Conservation (phyloP, 768 basidiomycete species). For the Udeniomyces megalosporus region DNA sequence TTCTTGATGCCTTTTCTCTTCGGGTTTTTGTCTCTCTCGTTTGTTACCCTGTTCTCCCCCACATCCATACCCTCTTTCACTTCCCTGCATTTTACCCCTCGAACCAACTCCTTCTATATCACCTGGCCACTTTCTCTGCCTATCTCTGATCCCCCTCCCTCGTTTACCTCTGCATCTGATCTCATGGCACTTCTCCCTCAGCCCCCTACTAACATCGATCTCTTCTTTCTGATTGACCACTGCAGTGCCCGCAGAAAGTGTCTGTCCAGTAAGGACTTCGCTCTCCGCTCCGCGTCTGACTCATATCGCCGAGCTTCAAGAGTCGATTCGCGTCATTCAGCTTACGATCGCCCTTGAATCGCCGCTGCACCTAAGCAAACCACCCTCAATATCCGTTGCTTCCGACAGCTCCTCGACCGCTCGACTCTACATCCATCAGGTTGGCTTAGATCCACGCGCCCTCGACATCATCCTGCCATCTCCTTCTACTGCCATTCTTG, state of each 20-base stretch:
- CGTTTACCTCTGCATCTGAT: background rate
- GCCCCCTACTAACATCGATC: background rate
- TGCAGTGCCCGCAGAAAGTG: background rate
- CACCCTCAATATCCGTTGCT: constrained; percentile 31
- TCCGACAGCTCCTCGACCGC: constrained; percentile 32
- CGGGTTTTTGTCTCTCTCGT: background rate
- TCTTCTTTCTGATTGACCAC: background rate
- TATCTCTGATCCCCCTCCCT: background rate
- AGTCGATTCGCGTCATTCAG: constrained; percentile 62
- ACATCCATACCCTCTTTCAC: background rate
- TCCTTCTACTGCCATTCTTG: constrained; percentile 37
- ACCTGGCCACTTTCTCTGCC: background rate
- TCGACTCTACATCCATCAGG: background rate
- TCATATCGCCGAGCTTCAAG: constrained; percentile 57
- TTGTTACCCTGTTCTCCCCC: background rate
- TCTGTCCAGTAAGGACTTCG: background rate
- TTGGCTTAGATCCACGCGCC: background rate
- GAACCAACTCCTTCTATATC: background rate
- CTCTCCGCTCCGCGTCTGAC: background rate
- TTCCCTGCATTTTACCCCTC: background rate
- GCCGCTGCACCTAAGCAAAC: too few relatives aligned
- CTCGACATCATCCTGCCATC: background rate
- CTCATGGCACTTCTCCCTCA: background rate
- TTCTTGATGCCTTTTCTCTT: background rate
- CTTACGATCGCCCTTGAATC: constrained; percentile 45